Conservation (phyloP, 2,329 filamentous ascomycete species). For the Coniochaeta hoffmannii region DNA sequence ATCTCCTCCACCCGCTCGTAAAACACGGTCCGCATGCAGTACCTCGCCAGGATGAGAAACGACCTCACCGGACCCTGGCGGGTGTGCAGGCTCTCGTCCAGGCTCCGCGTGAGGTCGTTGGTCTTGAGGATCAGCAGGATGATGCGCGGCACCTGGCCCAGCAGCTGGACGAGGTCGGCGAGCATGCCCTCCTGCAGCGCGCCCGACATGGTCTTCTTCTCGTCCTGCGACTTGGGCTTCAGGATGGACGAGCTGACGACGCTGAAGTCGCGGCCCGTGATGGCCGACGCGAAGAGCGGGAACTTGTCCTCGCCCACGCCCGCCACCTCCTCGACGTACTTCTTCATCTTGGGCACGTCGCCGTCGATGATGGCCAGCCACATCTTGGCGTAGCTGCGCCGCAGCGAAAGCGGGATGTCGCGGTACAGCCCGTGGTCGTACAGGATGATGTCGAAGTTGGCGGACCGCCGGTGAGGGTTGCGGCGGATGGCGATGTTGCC, state of each 20-base stretch:
- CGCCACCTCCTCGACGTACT: conserved; percentile 82
- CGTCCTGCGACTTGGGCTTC: conserved; percentile 57
- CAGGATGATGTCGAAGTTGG: conserved; percentile 90
- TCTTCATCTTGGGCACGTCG: conserved; percentile 78
- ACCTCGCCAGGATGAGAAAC: conserved; percentile 62
- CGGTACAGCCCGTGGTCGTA: conserved; percentile 98
- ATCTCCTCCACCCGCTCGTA: conserved; percentile 57
- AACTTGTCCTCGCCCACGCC: conserved; percentile 86
- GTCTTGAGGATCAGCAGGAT: conserved; percentile 96
- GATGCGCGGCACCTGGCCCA: conserved; percentile 83
- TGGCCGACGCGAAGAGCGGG: conserved; percentile 89
- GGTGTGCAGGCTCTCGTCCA: conserved; percentile 86
- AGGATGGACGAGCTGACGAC: conserved; percentile 58
- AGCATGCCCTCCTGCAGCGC: conserved; percentile 84
- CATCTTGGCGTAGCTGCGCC: conserved; percentile 87
- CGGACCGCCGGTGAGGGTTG: conserved; percentile 50
- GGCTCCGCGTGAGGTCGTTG: conserved; percentile 87
- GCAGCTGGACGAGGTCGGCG: conserved; percentile 77
- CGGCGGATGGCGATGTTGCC: conserved; percentile 91
- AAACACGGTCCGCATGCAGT: conserved; percentile 60
- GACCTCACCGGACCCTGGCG: conserved; percentile 56
- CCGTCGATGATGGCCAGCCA: conserved; percentile 94
- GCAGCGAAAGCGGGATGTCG: conserved; percentile 71
- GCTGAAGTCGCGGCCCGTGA: conserved; percentile 86
- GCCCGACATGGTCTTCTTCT: conserved; percentile 80